Conservation (phyloP, 2,329 filamentous ascomycete genomes). For the Colletotrichum echinochloae region DNA sequence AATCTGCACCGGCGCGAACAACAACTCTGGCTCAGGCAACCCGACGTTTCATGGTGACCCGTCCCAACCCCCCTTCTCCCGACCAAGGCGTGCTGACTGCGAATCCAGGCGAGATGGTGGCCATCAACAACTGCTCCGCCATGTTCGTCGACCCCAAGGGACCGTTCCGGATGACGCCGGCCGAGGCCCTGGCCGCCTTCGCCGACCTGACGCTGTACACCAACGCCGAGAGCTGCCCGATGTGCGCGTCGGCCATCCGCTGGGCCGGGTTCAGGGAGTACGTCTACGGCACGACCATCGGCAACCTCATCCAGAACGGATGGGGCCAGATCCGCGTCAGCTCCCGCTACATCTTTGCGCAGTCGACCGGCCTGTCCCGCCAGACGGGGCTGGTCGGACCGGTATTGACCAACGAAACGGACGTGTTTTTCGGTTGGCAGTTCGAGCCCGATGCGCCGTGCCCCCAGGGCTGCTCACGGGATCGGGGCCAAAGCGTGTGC, state of each 20-base stretch:
- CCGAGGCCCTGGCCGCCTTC: slow-evolving; percentile 59
- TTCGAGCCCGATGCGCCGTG: slow-evolving; percentile 49
- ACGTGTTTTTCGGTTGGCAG: slow-evolving; percentile 67
- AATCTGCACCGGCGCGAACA: slow-evolving; percentile 64
- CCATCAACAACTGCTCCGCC: slow-evolving; percentile 64
- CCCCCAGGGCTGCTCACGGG: slow-evolving; percentile 32
- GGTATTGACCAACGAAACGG: slow-evolving; percentile 65
- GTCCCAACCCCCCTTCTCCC: too few species aligned
- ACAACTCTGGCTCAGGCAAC: slow-evolving; percentile 58
- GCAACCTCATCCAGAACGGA: slow-evolving; percentile 57
- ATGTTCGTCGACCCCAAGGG: slow-evolving; percentile 61
- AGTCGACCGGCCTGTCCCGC: slow-evolving; percentile 52
- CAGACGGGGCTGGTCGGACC: slow-evolving; percentile 56
- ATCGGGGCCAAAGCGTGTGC: slow-evolving; percentile 6
- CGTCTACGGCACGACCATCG: slow-evolving; percentile 65
- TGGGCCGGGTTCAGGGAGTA: slow-evolving; percentile 68
- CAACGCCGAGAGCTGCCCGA: slow-evolving; percentile 68
- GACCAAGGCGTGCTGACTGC: not conserved
- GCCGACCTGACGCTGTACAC: slow-evolving; percentile 64
- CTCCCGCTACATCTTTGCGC: slow-evolving; percentile 59
- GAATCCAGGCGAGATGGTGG: slow-evolving; percentile 62
- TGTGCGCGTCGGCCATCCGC: slow-evolving; percentile 68
- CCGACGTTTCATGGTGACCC: slow-evolving; percentile 62
- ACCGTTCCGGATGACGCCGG: slow-evolving; percentile 55
- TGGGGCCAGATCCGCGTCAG: slow-evolving; percentile 64